A percentile compares a stretch with the other conserved stretches of the same genome.
phyloP scores from a whole-genome alignment of 805 yeast species.

The Candida parachauliodes region DNA sequence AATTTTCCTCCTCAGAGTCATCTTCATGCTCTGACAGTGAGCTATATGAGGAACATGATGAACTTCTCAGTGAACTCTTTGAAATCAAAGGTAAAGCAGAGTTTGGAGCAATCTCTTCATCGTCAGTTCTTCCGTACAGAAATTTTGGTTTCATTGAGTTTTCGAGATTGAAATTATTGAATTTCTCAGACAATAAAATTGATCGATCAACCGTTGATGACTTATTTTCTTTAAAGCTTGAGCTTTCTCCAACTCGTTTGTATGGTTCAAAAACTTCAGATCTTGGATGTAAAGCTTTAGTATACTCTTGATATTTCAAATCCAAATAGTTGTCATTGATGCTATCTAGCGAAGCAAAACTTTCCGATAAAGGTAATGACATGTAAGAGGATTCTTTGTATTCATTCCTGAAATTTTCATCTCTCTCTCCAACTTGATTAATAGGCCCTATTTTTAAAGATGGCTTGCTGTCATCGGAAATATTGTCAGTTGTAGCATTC shows the following conservation, averaged over 20 bases:
- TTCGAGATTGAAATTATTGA: constrained; percentile 33
- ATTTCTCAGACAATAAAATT: constrained; percentile 27
- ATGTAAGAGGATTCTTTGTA: constrained; percentile 60
- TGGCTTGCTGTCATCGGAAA: constrained; percentile 2
- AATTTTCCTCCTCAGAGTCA: constrained; percentile 34
- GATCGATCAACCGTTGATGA: constrained; percentile 12
- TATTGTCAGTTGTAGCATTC: neutral
- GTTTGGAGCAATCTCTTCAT: constrained; percentile 16
- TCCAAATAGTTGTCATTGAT: constrained; percentile 55
- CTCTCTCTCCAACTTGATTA: neutral
- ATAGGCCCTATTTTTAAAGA: constrained; percentile 31
- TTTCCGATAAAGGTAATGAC: constrained; percentile 64
- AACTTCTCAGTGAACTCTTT: constrained; percentile 11
- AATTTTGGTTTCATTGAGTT: constrained; percentile 18
- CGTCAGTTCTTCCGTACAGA: constrained; percentile 1
- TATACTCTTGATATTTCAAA: constrained; percentile 32
- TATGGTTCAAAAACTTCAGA: neutral
- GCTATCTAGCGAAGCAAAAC: constrained; percentile 76
- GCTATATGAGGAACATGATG: constrained; percentile 14
- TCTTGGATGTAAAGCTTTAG: constrained; percentile 11
- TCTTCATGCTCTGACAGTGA: constrained; percentile 12
- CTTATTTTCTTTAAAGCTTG: constrained; percentile 3
- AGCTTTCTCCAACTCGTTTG: constrained; percentile 4
- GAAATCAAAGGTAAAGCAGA: constrained; percentile 5
- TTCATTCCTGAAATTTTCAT: neutral